Conservation (phyloP, 257 asterid genomes). For the Solanum phureja region DNA sequence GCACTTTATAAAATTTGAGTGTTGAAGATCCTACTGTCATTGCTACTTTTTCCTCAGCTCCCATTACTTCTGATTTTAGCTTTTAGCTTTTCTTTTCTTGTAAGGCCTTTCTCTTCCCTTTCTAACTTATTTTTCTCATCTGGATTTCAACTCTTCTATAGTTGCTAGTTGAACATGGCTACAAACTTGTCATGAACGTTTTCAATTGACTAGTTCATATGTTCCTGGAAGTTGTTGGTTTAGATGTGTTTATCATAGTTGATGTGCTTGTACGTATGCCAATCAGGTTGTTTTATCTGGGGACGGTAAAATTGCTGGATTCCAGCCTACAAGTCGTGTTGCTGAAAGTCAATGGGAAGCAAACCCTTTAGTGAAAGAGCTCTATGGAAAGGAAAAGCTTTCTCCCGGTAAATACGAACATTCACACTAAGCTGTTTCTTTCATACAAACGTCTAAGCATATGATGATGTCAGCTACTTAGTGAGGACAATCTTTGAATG, state of each 20-base stretch:
- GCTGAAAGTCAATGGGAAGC: conserved; percentile 86
- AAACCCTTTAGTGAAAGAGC: conserved; percentile 68
- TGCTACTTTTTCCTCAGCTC: background rate
- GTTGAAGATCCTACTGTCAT: background rate
- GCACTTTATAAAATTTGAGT: background rate
- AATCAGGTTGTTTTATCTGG: conserved; percentile 51
- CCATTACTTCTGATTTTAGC: background rate
- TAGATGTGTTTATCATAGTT: background rate
- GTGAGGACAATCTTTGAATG: background rate
- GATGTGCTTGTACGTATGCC: background rate
- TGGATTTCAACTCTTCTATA: background rate
- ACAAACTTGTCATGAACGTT: background rate
- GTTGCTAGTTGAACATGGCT: background rate
- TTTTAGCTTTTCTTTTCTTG: background rate
- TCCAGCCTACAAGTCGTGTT: conserved; percentile 70
- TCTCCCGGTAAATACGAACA: conserved; percentile 53
- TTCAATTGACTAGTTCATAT: background rate
- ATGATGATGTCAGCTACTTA: background rate
- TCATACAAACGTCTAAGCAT: background rate
- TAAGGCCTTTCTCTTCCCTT: background rate
- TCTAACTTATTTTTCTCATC: background rate
- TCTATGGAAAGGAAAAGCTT: conserved; percentile 52
- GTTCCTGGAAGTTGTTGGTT: background rate
- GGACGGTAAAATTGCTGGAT: conserved; percentile 51
- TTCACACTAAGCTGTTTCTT: background rate